Conservation (phyloP, 192 early-diverging fungal genomes). For the Coemansia sp. region DNA sequence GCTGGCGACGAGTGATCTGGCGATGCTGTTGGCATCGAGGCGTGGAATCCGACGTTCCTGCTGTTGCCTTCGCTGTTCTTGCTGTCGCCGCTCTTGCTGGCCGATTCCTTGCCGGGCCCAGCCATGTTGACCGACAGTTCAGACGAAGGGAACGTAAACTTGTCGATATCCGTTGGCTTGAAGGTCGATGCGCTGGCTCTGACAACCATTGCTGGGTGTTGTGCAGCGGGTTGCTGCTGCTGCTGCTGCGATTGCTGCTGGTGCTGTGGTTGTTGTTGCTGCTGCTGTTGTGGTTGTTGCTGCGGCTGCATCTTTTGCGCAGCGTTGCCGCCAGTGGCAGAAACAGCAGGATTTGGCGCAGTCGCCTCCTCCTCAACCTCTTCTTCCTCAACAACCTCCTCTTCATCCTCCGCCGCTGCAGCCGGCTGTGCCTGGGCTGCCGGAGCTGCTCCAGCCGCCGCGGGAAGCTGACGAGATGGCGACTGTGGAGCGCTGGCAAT, state of each 20-base stretch:
- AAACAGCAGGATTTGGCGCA: background rate
- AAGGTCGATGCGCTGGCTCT: slow-evolving; percentile 32
- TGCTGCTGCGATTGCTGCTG: background rate
- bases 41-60: background rate
- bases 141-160: slow-evolving; percentile 48
- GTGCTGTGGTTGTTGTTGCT: too few relatives aligned
- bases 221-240: background rate
- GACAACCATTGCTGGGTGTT: slow-evolving; percentile 30
- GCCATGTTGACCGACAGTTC: slow-evolving; percentile 37
- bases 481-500: background rate
- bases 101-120: slow-evolving; percentile 7
- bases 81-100: background rate
- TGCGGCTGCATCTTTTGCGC: background rate
- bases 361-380: slow-evolving; percentile 17
- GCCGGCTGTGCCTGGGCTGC: background rate
- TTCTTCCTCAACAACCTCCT: slow-evolving; percentile 27
- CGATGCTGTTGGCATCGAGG: slow-evolving; percentile 8
- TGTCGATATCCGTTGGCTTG: slow-evolving; percentile 50
- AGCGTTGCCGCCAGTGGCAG: background rate
- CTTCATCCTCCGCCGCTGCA: background rate
- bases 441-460: background rate
- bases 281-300: too few relatives aligned
- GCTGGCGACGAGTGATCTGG: background rate
- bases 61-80: background rate
- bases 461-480: background rate